Base-by-base conservation (phyloP, 2,329 filamentous ascomycete genomes). In the Fusarium sp. region DNA sequence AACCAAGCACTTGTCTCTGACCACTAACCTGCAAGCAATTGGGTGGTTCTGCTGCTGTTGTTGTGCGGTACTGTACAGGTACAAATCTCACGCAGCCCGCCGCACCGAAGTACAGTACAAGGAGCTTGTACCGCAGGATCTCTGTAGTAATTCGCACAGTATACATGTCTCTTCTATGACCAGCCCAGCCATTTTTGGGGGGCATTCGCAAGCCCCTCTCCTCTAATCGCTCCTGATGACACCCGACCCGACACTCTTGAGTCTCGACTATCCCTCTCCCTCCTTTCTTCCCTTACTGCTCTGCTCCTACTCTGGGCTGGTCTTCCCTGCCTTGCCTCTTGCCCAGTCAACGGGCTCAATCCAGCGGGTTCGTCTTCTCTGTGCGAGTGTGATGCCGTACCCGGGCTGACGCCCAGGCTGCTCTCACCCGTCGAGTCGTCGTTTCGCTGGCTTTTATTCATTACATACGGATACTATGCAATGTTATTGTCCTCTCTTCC, bases 41-140 rank as follows among this genome's bases (percentile, higher is more conserved):
- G 38, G 19, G 61, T 57, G 50, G 58, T 60, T 58, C 59, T 66
- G 64, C 57, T 69, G 53, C 65, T 69, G 67, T 65, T 66, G 61
- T 66, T 70, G 65, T 58, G 67, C 54, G 73, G 74, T 77, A 77
- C 76, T 77, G 76, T 78, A 75, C 63, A 68, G 73, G 70, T 75
- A 77, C 75, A 68, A 65, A 61, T 43, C 51, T 48, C 61, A 63
- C 65, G 64, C 68, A 68, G 67, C 64, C 68, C 68, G 65, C 67
- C 70, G 66, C 70, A 63, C 69, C 67, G 64, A 76, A 57, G 71
- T 73, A 75, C 69, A 73, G 73, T 76, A 73, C 75, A 71, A 71
- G 45, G 50, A 49, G 41, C 61, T 68, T 73, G 75, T 76, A 77
- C 68, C 59, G 61, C 57, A 33, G 47, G 54, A 33, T 44, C 17